These are phyloP conservation scores for Leucosporidium creatinivorum DNA, from an alignment of 768 basidiomycete species.

Conservation along the genomic window DNA sequence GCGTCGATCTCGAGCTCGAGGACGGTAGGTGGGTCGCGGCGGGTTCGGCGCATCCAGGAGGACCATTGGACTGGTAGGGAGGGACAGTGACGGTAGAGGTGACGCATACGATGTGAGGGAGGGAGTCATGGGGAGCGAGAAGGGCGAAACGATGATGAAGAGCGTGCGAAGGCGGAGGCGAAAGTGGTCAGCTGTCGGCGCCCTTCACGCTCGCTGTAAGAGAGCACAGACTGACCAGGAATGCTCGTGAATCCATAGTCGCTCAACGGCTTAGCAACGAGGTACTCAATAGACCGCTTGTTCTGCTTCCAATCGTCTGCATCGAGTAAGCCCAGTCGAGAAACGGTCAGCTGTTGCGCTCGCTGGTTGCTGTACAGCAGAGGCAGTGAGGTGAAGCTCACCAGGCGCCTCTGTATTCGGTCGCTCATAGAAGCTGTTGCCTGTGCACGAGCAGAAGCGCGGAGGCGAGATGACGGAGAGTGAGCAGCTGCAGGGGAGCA, in stretches of 20 bases:
- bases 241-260: slow-evolving; percentile 30
- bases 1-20: slow-evolving; percentile 26
- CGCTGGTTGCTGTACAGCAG: background rate
- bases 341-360: too few species aligned
- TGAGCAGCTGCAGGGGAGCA: background rate
- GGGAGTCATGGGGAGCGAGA: background rate
- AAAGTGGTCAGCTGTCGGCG: background rate
- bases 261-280: slow-evolving; percentile 11
- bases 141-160: background rate
- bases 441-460: slow-evolving; percentile 7
- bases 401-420: slow-evolving; percentile 20
- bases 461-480: background rate
- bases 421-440: slow-evolving; percentile 34
- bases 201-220: background rate
- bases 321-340: background rate
- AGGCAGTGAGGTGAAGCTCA: background rate
- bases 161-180: background rate
- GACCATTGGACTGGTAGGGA: slow-evolving; percentile 31
- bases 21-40: slow-evolving; percentile 24
- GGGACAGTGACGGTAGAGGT: background rate
- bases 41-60: slow-evolving; percentile 31
- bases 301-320: slow-evolving; percentile 25
- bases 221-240: slow-evolving; percentile 16
- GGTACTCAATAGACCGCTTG: slow-evolving; percentile 34
- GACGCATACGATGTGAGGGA: background rate